phyloP scores from a whole-genome alignment of 805 yeast genomes.

The Nakazawaea anatomiae region DNA sequence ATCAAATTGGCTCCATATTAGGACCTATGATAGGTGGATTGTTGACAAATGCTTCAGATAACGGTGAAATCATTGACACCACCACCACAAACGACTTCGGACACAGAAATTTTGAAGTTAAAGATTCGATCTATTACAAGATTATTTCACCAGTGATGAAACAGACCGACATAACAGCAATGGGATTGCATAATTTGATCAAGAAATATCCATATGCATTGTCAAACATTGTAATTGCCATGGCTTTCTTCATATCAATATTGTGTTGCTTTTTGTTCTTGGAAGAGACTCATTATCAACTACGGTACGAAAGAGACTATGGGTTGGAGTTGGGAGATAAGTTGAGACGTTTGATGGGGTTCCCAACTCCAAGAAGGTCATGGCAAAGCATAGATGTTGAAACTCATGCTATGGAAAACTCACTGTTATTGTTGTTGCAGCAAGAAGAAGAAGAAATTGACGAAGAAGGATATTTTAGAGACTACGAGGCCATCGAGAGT shows the following conservation, averaged over 20 bases:
- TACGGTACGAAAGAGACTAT: slow-evolving; percentile 27
- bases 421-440: no score
- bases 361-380: slow-evolving; percentile 3
- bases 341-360: slow-evolving; percentile 17
- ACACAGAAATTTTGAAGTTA: background rate
- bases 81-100: background rate
- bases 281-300: slow-evolving; percentile 44
- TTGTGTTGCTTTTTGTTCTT: slow-evolving; percentile 38
- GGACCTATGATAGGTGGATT: slow-evolving; percentile 47
- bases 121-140: background rate
- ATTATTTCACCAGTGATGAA: background rate
- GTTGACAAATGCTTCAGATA: slow-evolving; percentile 2
- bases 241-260: slow-evolving; percentile 27
- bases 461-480: no score
- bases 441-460: no score
- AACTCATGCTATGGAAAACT: no score
- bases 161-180: no score
- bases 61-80: background rate
- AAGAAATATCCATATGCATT: slow-evolving; percentile 40
- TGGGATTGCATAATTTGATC: slow-evolving; percentile 21
- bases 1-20: slow-evolving; percentile 51
- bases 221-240: slow-evolving; percentile 40
- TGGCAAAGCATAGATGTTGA: background rate
- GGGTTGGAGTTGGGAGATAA: slow-evolving; percentile 42
- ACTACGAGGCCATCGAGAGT: no score